Evolutionary conservation across 495 filamentous ascomycete species (phyloP).

Genomic region (Aspergillus hancockii): DNA sequence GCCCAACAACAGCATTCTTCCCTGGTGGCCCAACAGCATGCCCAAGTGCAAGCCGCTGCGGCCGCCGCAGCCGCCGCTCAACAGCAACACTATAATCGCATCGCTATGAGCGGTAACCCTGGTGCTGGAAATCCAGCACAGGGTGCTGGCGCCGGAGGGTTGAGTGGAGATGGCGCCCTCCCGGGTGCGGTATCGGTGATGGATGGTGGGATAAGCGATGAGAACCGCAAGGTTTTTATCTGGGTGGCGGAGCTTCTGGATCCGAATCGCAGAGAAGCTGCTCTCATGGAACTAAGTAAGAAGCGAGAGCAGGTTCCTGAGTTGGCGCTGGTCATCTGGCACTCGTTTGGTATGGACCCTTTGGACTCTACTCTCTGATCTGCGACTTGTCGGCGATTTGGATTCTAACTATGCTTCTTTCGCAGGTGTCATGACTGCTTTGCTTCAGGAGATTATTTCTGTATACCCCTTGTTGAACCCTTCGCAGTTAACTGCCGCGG

Average conservation of each 20-base stretch:
- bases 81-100: constrained; percentile 79
- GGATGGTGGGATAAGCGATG: constrained; percentile 73
- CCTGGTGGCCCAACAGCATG: constrained; percentile 55
- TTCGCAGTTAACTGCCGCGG: constrained; percentile 92
- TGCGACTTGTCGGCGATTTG: constrained; percentile 9
- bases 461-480: constrained; percentile 97
- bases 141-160: constrained; percentile 42
- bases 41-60: constrained; percentile 61
- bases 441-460: constrained; percentile 98
- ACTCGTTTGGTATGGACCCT: constrained; percentile 82
- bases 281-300: constrained; percentile 95
- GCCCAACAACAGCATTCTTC: constrained; percentile 49
- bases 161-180: constrained; percentile 54
- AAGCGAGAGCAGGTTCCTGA: constrained; percentile 98
- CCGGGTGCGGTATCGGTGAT: constrained; percentile 47
- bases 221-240: constrained; percentile 86
- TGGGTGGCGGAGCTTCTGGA: constrained; percentile 94
- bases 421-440: constrained; percentile 93
- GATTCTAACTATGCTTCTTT: constrained; percentile 23
- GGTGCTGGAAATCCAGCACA: constrained; percentile 38
- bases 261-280: constrained; percentile 81
- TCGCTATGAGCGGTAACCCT: constrained; percentile 62
- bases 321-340: constrained; percentile 94
- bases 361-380: not conserved
- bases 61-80: constrained; percentile 67